Conservation (phyloP, 305 asterid species). For the Fraxinus paxiana region DNA sequence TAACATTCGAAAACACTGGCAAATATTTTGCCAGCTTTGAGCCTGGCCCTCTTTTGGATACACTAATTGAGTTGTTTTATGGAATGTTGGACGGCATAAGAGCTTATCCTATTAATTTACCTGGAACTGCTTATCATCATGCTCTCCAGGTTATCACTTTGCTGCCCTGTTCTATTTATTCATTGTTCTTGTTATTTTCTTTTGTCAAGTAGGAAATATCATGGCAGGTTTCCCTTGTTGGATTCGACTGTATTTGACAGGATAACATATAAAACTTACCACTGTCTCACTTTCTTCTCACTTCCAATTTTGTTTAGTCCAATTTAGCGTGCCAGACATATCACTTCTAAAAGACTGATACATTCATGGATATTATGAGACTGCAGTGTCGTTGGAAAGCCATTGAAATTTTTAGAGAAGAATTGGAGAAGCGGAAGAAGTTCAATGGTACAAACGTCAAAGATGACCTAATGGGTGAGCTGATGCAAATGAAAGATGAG, state of each 20-base stretch:
- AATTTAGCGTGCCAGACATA: background rate
- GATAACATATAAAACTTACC: background rate
- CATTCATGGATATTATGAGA: background rate
- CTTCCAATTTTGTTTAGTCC: background rate
- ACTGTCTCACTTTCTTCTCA: background rate
- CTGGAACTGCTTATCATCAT: conserved; percentile 38
- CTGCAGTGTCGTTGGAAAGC: conserved; percentile 49
- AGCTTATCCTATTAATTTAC: conserved; percentile 43
- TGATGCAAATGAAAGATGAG: conserved; percentile 47
- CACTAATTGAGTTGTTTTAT: conserved; percentile 28
- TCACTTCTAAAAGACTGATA: background rate
- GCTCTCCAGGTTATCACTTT: conserved; percentile 35
- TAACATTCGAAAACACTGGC: conserved; percentile 41
- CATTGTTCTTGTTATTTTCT: background rate
- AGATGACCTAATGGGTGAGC: conserved; percentile 43
- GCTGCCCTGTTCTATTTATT: background rate
- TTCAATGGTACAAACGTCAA: conserved; percentile 6
- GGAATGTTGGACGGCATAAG: conserved; percentile 36
- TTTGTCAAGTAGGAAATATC: background rate
- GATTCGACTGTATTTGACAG: background rate
- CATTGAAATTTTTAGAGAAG: conserved; percentile 30
- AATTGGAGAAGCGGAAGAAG: conserved; percentile 41
- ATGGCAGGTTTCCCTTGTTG: background rate
- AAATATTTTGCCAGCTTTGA: conserved; percentile 47
- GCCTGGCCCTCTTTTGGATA: conserved; percentile 37